Base-by-base conservation (phyloP, 106 monocot species). In the Platanthera zijinensis region DNA sequence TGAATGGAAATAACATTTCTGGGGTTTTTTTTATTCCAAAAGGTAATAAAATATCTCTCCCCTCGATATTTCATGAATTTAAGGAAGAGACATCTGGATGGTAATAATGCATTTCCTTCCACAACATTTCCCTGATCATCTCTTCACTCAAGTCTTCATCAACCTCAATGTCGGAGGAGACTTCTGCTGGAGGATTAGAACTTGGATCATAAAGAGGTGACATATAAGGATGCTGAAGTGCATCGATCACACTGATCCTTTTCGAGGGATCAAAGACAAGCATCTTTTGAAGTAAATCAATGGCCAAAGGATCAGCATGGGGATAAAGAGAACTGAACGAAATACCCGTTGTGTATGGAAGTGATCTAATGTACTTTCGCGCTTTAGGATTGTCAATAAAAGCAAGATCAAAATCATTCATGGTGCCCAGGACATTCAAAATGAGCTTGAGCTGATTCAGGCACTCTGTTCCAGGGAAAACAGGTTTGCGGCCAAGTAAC, bases 371-470 rank as follows among this genome's bases (percentile, higher is more conserved):
- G 48, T 77, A 90, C 25, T 83, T 83, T 3, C 84, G 87, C n/a
- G 90, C 90, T 72, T 90, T 90, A 59, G 85, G 79, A 46, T 90
- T 90, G 53, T 90, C 90, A 53, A 90, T 90, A 75, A 90, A 90
- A 30, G 73, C 76, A 54, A 90, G 79, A 77, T 90, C 90, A 39
- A 70, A 78, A 62, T 90, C 87, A 51, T 50, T 71, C 12, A 87
- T 81, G n/a, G 79, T 87, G 47, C 90, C 90, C 21, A 90, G 83
- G 4, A 87, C 83, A 64, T 90, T 90, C 19, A 90, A 73, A 7
- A 90, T 90, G 70, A 90, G 90, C 74, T 87, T 90, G 48, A 90
- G 85, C 73, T 90, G 90, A 75, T 90, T 90, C 17, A 90, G 87
- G 78, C 90, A 90, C 52, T 90, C 90, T 2, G 85, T 83, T 66